These are phyloP conservation scores for Pascua guehoae DNA, from an alignment of 1,284 basidiomycete genomes.

Conservation along the genomic window DNA sequence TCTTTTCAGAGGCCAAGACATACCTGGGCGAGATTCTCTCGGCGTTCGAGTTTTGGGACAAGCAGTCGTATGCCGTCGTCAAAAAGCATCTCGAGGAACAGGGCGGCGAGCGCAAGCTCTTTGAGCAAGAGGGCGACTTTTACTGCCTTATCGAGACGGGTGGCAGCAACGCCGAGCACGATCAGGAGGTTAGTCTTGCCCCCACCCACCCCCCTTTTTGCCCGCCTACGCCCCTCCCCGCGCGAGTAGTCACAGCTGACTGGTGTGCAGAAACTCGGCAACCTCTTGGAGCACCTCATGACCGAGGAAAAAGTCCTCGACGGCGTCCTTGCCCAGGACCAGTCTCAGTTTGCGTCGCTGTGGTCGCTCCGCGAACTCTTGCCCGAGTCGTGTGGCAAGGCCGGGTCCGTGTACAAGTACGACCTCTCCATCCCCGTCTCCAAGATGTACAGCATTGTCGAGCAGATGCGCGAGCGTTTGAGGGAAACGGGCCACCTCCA, in stretches of 20 bases:
- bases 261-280: constrained; percentile 72
- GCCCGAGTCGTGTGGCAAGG: constrained; percentile 88
- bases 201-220: background rate
- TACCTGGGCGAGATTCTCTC: constrained; percentile 93
- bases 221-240: too few relatives aligned
- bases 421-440: constrained; percentile 88
- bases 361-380: constrained; percentile 95
- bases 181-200: constrained; percentile 79
- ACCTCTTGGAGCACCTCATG: constrained; percentile 75
- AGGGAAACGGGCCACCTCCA: constrained; percentile 67
- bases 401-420: constrained; percentile 96
- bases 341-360: constrained; percentile 80
- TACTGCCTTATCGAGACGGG: constrained; percentile 93
- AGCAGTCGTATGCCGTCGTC: constrained; percentile 76
- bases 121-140: constrained; percentile 70
- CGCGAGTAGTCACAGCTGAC: too few relatives aligned
- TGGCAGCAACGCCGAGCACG: constrained; percentile 88
- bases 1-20: constrained; percentile 57
- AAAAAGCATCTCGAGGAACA: constrained; percentile 45
- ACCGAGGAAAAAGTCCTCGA: constrained; percentile 77
- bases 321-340: constrained; percentile 89
- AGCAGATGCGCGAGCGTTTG: constrained; percentile 71
- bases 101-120: constrained; percentile 44
- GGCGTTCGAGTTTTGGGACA: constrained; percentile 95
- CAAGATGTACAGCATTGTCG: constrained; percentile 85